Conservation (phyloP, 331 rosid genomes). For the Erythrophleum ivorense region DNA sequence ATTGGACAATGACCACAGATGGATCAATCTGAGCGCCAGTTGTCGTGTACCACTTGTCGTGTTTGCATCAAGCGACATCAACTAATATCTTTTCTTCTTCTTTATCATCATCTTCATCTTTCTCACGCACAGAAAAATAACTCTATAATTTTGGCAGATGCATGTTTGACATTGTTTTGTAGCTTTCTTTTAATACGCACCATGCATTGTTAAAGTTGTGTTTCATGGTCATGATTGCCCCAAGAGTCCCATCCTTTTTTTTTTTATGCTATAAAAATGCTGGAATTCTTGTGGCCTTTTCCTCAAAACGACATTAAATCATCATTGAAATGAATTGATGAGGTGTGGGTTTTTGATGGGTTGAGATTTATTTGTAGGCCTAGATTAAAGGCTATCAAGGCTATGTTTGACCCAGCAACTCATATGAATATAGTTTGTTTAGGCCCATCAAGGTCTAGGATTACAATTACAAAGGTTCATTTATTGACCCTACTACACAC, state of each 20-base stretch:
- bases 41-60: constrained; percentile 29
- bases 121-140: constrained; percentile 38
- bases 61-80: constrained; percentile 18
- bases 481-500: constrained; percentile 52
- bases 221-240: constrained; percentile 65
- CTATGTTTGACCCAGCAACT: constrained; percentile 39
- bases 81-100: background rate
- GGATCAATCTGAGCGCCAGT: constrained; percentile 32
- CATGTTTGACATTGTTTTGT: constrained; percentile 51
- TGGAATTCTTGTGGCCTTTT: constrained; percentile 34
- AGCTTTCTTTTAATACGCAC: constrained; percentile 71
- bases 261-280: background rate
- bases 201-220: constrained; percentile 64
- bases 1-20: constrained; percentile 42
- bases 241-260: constrained; percentile 58
- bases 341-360: constrained; percentile 36
- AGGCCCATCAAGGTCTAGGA: constrained; percentile 37
- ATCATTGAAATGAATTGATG: constrained; percentile 35
- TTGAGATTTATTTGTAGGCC: constrained; percentile 38
- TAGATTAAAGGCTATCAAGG: constrained; percentile 41
- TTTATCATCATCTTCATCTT: constrained; percentile 40
- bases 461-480: constrained; percentile 36
- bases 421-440: constrained; percentile 27
- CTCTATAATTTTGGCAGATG: constrained; percentile 54
- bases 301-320: constrained; percentile 38